These are phyloP conservation scores for Botryosphaeria dothidea DNA, from an alignment of 2,329 filamentous ascomycete species.

Conservation along the genomic window DNA sequence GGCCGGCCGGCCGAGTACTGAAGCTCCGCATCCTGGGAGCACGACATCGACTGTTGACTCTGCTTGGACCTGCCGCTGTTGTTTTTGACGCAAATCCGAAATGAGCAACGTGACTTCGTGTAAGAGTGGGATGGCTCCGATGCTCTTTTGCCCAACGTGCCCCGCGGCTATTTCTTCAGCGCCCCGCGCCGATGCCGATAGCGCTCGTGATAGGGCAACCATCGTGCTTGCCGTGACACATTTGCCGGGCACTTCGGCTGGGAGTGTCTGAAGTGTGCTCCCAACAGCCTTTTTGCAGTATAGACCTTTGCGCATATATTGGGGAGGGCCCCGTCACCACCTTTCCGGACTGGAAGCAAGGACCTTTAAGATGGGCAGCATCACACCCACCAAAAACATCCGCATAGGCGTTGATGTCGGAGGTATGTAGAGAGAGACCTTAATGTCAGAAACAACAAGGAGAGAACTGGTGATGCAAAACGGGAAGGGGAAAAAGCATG, in stretches of 20 bases:
- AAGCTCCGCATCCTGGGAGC: background rate
- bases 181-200: background rate
- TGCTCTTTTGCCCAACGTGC: background rate
- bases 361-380: constrained; percentile 5
- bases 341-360: background rate
- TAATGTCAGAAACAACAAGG: no score
- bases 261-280: background rate
- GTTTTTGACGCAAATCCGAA: background rate
- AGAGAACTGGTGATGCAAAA: no score
- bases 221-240: background rate
- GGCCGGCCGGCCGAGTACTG: constrained; percentile 3
- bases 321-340: background rate
- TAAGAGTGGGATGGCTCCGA: constrained; percentile 5
- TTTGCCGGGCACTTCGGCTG: background rate
- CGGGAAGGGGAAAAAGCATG: background rate
- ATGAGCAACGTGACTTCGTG: background rate
- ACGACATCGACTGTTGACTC: background rate
- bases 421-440: constrained; percentile 29
- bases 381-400: constrained; percentile 24
- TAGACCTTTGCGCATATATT: background rate
- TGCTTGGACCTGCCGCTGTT: constrained; percentile 4
- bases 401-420: constrained; percentile 49
- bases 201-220: constrained; percentile 9
- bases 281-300: background rate
- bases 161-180: background rate